These are phyloP conservation scores for Pezizomycotina sp. DNA, from an alignment of 2,329 filamentous ascomycete genomes.

Conservation along the genomic window DNA sequence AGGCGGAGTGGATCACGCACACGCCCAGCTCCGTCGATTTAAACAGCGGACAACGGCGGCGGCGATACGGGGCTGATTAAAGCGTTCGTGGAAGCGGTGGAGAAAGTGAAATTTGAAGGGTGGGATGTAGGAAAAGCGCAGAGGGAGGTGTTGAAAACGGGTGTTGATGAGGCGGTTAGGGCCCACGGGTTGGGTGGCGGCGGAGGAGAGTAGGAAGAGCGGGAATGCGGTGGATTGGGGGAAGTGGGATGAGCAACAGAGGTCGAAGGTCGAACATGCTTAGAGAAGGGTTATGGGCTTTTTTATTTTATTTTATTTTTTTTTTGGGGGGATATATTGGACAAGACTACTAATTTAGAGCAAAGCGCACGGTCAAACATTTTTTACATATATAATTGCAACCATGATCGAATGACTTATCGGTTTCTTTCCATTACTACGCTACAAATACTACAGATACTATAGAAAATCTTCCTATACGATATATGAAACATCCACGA, in stretches of 20 bases:
- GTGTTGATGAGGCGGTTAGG: conserved; percentile 64
- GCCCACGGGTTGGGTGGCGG: conserved; percentile 90
- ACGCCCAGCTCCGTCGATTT: conserved; percentile 11
- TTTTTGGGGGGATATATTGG: too few relatives aligned
- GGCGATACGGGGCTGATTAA: conserved; percentile 64
- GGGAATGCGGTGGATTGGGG: conserved; percentile 9
- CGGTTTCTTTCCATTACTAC: too few relatives aligned
- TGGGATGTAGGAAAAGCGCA: conserved; percentile 57
- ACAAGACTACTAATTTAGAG: too few relatives aligned
- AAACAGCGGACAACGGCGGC: conserved; percentile 52
- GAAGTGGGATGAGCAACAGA: conserved; percentile 10
- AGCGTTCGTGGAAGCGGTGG: conserved; percentile 69
- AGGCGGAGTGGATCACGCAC: conserved; percentile 15
- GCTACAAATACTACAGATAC: too few relatives aligned
- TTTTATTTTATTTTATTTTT: too few relatives aligned
- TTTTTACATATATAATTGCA: too few relatives aligned
- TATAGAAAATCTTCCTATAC: too few relatives aligned
- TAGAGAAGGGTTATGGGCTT: too few relatives aligned
- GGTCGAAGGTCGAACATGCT: too few relatives aligned
- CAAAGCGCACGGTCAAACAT: too few relatives aligned
- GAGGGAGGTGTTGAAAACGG: conserved; percentile 47
- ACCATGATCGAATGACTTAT: too few relatives aligned
- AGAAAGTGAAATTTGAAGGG: conserved; percentile 55
- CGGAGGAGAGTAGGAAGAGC: conserved; percentile 44
- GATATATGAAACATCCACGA: too few relatives aligned